phyloP scores from a whole-genome alignment of 2,329 filamentous ascomycete genomes.

The Aspergillus pseudoglaucus region DNA sequence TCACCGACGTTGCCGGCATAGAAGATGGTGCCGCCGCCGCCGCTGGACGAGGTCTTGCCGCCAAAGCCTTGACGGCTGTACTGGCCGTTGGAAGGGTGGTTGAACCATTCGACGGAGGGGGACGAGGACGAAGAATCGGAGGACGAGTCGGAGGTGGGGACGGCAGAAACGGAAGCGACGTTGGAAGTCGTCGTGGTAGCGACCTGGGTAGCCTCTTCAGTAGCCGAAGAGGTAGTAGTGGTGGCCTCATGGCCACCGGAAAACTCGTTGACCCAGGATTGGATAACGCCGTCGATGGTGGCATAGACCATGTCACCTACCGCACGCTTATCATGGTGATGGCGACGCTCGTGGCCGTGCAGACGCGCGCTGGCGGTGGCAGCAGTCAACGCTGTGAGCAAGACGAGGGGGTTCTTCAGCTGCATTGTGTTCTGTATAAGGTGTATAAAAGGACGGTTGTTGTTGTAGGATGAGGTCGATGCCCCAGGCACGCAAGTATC shows the following conservation, averaged over 20 bases:
- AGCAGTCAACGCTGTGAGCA: constrained; percentile 32
- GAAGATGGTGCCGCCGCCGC: constrained; percentile 11
- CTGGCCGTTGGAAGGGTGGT: constrained; percentile 12
- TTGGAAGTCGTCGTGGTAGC: constrained; percentile 3
- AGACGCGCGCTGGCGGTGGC: constrained; percentile 29
- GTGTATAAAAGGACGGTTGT: not conserved
- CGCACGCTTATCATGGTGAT: constrained; percentile 29
- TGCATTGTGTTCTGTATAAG: constrained; percentile 24
- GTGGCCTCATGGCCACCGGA: constrained; percentile 6
- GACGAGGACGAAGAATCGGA: constrained; percentile 1
- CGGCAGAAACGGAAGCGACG: constrained; percentile 3
- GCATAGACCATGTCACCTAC: constrained; percentile 27
- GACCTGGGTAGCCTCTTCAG: constrained; percentile 10
- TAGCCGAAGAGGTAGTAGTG: constrained; percentile 8
- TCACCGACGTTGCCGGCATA: constrained; percentile 32
- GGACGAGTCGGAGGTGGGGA: constrained; percentile 9
- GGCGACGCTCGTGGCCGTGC: constrained; percentile 35
- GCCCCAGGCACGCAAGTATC: not conserved
- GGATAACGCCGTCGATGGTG: constrained; percentile 27
- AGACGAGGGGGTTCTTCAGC: constrained; percentile 31
- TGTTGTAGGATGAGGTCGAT: not conserved
- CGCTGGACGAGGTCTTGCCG: constrained; percentile 11
- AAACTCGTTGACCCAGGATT: constrained; percentile 33
- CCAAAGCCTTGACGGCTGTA: constrained; percentile 29
- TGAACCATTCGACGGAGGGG: constrained; percentile 18